A percentile compares a stretch with the other conserved stretches of the same genome.
Conservation (phyloP, 805 yeast genomes). For the Candida methanosorbosa region DNA sequence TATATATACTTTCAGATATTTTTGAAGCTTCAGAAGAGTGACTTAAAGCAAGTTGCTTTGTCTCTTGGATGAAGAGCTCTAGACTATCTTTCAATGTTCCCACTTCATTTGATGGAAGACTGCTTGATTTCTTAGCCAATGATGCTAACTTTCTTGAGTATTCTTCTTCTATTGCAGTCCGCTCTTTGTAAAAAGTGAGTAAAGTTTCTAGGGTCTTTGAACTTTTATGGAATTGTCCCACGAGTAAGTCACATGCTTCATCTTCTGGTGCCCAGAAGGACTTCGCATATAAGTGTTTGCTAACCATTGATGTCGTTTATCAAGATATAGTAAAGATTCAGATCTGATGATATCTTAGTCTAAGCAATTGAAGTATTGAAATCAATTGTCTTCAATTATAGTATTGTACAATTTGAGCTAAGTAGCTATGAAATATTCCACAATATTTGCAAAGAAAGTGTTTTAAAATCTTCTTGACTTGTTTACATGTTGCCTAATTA, state of each 20-base stretch:
- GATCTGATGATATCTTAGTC: too few species aligned
- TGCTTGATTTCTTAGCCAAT: slow-evolving; percentile 34
- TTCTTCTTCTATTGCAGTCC: slow-evolving; percentile 63
- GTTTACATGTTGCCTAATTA: too few species aligned
- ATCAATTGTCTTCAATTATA: too few species aligned
- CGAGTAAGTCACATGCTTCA: slow-evolving; percentile 46
- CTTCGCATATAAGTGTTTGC: slow-evolving; percentile 8
- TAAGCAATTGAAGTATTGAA: too few species aligned
- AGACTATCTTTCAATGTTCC: slow-evolving; percentile 54
- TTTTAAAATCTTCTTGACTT: too few species aligned
- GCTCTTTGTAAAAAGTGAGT: slow-evolving; percentile 40
- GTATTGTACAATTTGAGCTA: too few species aligned
- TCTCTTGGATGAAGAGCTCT: slow-evolving; percentile 50
- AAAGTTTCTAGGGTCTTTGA: slow-evolving; percentile 48
- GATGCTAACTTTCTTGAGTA: slow-evolving; percentile 48
- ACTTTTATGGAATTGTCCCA: slow-evolving; percentile 50
- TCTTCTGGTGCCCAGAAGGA: slow-evolving; percentile 48
- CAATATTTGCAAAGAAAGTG: too few species aligned
- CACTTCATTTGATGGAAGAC: slow-evolving; percentile 19
- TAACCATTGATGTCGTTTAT: too few species aligned
- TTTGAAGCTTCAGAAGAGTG: slow-evolving; percentile 46
- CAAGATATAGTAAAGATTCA: too few species aligned
- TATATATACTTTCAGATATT: slow-evolving; percentile 39
- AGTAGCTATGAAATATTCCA: too few species aligned
- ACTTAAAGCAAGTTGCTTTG: slow-evolving; percentile 46